Conservation (phyloP, 129 eudicot genomes). For the Erigeron canadensis region DNA sequence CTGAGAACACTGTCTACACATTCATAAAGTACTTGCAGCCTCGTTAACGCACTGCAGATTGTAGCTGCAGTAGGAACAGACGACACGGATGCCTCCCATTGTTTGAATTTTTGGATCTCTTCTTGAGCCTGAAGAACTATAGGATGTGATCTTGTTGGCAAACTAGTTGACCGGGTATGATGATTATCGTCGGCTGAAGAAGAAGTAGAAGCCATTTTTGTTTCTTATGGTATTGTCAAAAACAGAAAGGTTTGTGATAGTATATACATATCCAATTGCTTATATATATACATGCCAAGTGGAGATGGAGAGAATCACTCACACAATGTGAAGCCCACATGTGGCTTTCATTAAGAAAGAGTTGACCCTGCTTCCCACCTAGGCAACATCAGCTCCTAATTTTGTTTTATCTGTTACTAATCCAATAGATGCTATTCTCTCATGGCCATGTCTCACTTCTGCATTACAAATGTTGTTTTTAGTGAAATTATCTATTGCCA, state of each 20-base stretch:
- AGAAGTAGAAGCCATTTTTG: slow-evolving; percentile 31
- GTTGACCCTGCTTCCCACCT: slow-evolving; percentile 41
- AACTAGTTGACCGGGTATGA: slow-evolving; percentile 50
- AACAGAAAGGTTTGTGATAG: slow-evolving; percentile 23
- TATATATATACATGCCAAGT: slow-evolving; percentile 33
- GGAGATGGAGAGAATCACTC: slow-evolving; percentile 5
- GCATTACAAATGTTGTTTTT: slow-evolving; percentile 32
- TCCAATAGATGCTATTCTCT: slow-evolving; percentile 24
- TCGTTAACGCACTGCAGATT: slow-evolving; percentile 39
- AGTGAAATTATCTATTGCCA: slow-evolving; percentile 27
- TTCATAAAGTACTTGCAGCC: slow-evolving; percentile 43
- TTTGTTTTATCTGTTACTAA: slow-evolving; percentile 30
- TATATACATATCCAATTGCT: slow-evolving; percentile 15
- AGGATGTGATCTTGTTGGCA: slow-evolving; percentile 51
- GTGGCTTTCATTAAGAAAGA: slow-evolving; percentile 29
- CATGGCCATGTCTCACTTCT: slow-evolving; percentile 27
- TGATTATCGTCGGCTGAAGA: slow-evolving; percentile 20
- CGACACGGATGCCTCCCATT: slow-evolving; percentile 40
- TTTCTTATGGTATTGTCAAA: slow-evolving; percentile 5
- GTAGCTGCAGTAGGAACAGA: slow-evolving; percentile 40
- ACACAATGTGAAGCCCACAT: slow-evolving; percentile 38
- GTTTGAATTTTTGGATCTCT: slow-evolving; percentile 39
- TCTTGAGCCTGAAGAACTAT: slow-evolving; percentile 40
- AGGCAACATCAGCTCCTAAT: slow-evolving; percentile 29
- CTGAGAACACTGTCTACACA: slow-evolving; percentile 51